Base-by-base conservation (phyloP, 2,329 filamentous ascomycete genomes). In the Monilinia laxa region DNA sequence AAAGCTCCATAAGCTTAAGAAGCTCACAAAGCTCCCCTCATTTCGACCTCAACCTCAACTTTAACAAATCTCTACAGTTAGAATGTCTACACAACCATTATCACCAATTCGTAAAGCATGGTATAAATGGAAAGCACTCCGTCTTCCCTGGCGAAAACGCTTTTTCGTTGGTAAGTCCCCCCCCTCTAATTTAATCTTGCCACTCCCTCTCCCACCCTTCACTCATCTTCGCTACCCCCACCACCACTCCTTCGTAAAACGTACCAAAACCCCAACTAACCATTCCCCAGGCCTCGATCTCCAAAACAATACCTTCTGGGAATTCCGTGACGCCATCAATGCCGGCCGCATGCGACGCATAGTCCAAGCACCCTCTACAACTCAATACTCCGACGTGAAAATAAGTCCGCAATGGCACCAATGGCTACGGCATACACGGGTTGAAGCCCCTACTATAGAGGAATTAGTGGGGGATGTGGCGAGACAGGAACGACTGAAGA, bases 281-380 rank as follows among this genome's bases (percentile, higher is more conserved):
- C 11, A 31, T 52, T 45, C 31, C 57, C 28, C 70, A 89, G 87
- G 87, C 70, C 81, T 84, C 72, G 87, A 90, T 74, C 85, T 89
- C 67, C 74, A 85, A 31, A 86, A 87, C 65, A 89, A 90, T 78
- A 89, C 87, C 4, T 90, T 84, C 79, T 90, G 87, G 87, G 85
- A 89, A 73, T 89, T 90, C 78, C 82, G 81, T 67, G 83, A 87
- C 70, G 68, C 67, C 6, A 68, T 72, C 45, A 67, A 72, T 67
- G 73, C 76, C 47, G 71, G 75, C 45, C 83, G 84, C 70, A 85
- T 84, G 82, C 84, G 87, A 42, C 84, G 87, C 75, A 88, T 89
- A 70, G 85, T 88, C 59, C 74, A 85, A 71, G 87, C 85, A 76
- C 85, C 86, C 14, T 77, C 80, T 59, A 79, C 79, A 54, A 81